Evolutionary conservation across 495 filamentous ascomycete species (phyloP).

Genomic region (Tuber indicum): DNA sequence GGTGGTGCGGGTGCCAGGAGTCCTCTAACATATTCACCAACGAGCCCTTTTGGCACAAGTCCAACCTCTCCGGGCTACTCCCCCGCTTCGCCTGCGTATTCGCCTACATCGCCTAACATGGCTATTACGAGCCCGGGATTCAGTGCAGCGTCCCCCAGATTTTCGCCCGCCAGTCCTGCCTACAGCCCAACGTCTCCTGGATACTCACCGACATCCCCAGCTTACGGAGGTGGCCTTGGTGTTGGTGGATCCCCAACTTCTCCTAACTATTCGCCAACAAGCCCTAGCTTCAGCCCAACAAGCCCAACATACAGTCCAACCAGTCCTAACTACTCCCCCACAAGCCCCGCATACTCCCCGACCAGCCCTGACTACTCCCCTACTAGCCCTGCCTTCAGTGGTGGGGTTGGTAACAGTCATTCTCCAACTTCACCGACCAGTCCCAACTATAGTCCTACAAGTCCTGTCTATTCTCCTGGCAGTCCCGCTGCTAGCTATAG

Average conservation of each 20-base stretch:
- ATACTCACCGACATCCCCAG: slow-evolving; percentile 47
- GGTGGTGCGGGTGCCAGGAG: slow-evolving; percentile 49
- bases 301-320: slow-evolving; percentile 65
- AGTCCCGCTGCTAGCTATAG: slow-evolving; percentile 70
- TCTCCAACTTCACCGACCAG: slow-evolving; percentile 46
- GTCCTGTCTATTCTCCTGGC: slow-evolving; percentile 67
- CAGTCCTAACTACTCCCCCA: slow-evolving; percentile 48
- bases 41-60: slow-evolving; percentile 65
- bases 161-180: slow-evolving; percentile 72
- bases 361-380: slow-evolving; percentile 56
- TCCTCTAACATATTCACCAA: slow-evolving; percentile 62
- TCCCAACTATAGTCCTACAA: slow-evolving; percentile 57
- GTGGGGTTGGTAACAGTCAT: slow-evolving; percentile 35
- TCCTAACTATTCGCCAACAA: slow-evolving; percentile 59
- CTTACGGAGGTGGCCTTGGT: slow-evolving; percentile 43
- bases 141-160: slow-evolving; percentile 63
- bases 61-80: slow-evolving; percentile 73
- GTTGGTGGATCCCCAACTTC: slow-evolving; percentile 48
- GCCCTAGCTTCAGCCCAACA: slow-evolving; percentile 54
- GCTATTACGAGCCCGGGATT: slow-evolving; percentile 54
- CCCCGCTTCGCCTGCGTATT: slow-evolving; percentile 63
- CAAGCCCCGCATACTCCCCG: slow-evolving; percentile 63
- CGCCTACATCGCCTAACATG: slow-evolving; percentile 58
- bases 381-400: slow-evolving; percentile 39
- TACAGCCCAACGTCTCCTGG: slow-evolving; percentile 69